phyloP scores from a whole-genome alignment of 768 basidiomycete genomes.

The Psilocybe cyanescens region DNA sequence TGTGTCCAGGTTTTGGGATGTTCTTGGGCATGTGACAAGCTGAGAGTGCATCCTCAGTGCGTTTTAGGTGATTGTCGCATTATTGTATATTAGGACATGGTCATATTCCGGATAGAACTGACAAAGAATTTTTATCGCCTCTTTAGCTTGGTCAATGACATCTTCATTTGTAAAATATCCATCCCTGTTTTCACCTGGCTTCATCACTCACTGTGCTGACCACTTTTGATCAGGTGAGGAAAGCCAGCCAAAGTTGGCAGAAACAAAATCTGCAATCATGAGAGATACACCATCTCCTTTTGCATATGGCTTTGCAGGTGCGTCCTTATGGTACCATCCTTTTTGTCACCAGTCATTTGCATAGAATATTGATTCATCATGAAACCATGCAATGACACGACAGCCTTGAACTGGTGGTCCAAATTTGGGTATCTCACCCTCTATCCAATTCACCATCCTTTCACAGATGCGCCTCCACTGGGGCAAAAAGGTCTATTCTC shows the following conservation, averaged over 20 bases:
- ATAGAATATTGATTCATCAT: constrained; percentile 45
- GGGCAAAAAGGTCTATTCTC: constrained; percentile 28
- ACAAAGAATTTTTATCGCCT: constrained; percentile 24
- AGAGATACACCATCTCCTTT: constrained; percentile 41
- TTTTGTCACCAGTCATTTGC: constrained; percentile 33
- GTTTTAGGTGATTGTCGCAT: constrained; percentile 39
- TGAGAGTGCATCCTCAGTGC: constrained; percentile 31
- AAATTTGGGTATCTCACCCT: neutral
- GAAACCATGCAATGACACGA: constrained; percentile 15
- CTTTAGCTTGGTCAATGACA: constrained; percentile 28
- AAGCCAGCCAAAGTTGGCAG: constrained; percentile 31
- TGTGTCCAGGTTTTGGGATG: constrained; percentile 18
- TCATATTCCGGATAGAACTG: constrained; percentile 31
- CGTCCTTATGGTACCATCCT: constrained; percentile 26
- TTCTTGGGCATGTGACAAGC: constrained; percentile 38
- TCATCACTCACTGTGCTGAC: constrained; percentile 22
- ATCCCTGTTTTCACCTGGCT: constrained; percentile 30
- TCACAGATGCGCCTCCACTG: constrained; percentile 5
- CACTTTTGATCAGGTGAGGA: constrained; percentile 3
- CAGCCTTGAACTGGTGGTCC: neutral
- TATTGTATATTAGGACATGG: constrained; percentile 32
- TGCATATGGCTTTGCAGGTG: constrained; percentile 25
- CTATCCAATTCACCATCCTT: neutral
- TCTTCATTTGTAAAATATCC: constrained; percentile 36
- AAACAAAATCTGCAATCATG: constrained; percentile 37